Evolutionary conservation across 768 basidiomycete genomes (phyloP).

Genomic region (Lentinus tigrinus): DNA sequence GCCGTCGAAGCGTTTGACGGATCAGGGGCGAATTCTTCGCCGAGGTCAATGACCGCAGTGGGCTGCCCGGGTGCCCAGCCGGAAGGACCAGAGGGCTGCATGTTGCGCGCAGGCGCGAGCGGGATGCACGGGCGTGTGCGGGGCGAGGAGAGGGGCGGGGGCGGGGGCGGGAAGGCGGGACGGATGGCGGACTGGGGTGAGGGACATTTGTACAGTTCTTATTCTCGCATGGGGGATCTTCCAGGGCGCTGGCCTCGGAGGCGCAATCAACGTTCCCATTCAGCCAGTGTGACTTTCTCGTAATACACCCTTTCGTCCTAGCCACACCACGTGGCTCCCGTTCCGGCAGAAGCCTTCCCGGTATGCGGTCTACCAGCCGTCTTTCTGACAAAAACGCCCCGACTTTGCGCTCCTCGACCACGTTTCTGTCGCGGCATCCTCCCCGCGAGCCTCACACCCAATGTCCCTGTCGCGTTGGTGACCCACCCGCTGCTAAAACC

Average conservation of each 20-base stretch:
- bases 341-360: background rate
- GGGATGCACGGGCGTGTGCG: background rate
- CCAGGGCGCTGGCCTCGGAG: conserved; percentile 14
- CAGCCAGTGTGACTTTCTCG: conserved; percentile 12
- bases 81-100: conserved; percentile 12
- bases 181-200: conserved; percentile 12
- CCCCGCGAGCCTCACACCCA: too few relatives aligned
- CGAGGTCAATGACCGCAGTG: conserved; percentile 21
- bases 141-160: background rate
- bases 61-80: conserved; percentile 17
- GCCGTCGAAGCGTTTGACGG: conserved; percentile 17
- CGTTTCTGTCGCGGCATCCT: too few relatives aligned
- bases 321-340: conserved; percentile 2
- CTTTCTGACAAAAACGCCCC: too few relatives aligned
- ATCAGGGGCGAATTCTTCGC: conserved; percentile 16
- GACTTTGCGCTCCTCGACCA: too few relatives aligned
- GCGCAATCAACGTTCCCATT: conserved; percentile 18
- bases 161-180: background rate
- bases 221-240: conserved; percentile 10
- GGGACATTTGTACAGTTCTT: conserved; percentile 17
- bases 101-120: conserved; percentile 1
- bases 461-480: too few relatives aligned
- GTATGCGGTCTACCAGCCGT: too few relatives aligned
- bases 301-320: conserved; percentile 3
- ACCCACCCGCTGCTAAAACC: too few relatives aligned